Evolutionary conservation across 805 yeast species (phyloP), one percentile per base, ranked within the genome.

Genomic region (Cyberlindnera samutprakarnensis): DNA sequence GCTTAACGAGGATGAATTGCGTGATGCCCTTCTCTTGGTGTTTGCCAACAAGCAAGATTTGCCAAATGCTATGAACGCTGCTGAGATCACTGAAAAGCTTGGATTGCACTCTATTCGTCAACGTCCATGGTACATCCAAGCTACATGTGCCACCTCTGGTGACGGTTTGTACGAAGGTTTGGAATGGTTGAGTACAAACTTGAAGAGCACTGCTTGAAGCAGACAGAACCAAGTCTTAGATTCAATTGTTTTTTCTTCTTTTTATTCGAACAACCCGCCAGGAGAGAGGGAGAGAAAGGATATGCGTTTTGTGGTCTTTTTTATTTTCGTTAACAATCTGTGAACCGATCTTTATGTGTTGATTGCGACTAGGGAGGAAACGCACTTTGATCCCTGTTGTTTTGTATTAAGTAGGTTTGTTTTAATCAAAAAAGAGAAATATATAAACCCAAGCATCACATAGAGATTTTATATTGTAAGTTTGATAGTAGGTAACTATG

Each of bases 71-170:
- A 88, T 90, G 96, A 84, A 84, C 62, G 96, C 97, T 48, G 95
- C 96, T 47, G 97, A 90, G 72, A 84, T 90, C 64, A 87, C 96
- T 51, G 96, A 87, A 68, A 87, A 86, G 67, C 76, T 90, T 56
- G 96, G 96, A 46, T 80, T 90, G 59, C 96, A 88, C 64, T 85
- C 96, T 35, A 81, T 92, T 63, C 83, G 95, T 73, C 95, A 88
- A 72, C 85, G 97, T 70, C 95, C 95, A 56, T 92, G 98, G 98
- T 90, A 83, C 70, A 90, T 92, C 62, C 96, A 90, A 71, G 86
- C 98, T 49, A 85, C 97, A 44, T 88, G 97, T 71, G 98, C 98
- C 50, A 90, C 96, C 49, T 84, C 97, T 43, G 98, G 97, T 70
- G 96, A 88, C 62, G 97, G 97, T 72, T 72, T 87, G 58, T 83